phyloP scores from a whole-genome alignment of 1,284 basidiomycete species.

The Sutorius eximius region DNA sequence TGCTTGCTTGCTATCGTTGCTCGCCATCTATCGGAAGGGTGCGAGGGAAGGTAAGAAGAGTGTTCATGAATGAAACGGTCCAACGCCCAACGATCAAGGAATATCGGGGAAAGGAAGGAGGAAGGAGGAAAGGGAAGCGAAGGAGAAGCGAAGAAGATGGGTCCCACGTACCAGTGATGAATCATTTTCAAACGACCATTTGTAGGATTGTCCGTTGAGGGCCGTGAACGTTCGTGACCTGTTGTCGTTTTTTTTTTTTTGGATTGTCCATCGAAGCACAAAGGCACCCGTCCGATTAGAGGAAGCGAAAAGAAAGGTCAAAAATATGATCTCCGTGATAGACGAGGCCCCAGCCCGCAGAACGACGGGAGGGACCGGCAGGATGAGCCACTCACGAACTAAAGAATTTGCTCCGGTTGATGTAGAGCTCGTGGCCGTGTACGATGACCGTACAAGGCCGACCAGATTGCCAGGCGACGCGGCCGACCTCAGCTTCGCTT shows the following conservation, averaged over 20 bases:
- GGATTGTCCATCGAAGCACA: slow-evolving; percentile 4
- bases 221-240: slow-evolving; percentile 37
- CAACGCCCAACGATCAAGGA: background rate
- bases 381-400: slow-evolving; percentile 28
- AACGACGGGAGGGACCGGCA: background rate
- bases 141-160: background rate
- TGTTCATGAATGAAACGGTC: slow-evolving; percentile 3
- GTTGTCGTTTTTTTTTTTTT: background rate
- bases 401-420: slow-evolving; percentile 28
- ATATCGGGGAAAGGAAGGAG: background rate
- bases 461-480: slow-evolving; percentile 33
- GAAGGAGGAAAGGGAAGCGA: background rate
- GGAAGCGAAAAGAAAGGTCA: background rate
- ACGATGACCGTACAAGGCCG: slow-evolving; percentile 30
- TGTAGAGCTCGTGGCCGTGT: slow-evolving; percentile 28
- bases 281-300: background rate
- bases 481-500: slow-evolving; percentile 28
- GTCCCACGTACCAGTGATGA: slow-evolving; percentile 30
- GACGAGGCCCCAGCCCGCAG: background rate
- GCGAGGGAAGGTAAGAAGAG: background rate
- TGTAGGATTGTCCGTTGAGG: slow-evolving; percentile 36
- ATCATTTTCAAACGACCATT: slow-evolving; percentile 37
- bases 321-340: background rate
- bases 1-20: slow-evolving; percentile 36
- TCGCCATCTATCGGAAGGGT: slow-evolving; percentile 24